phyloP scores from a whole-genome alignment of 2,329 filamentous ascomycete species.

The Ophiostoma sp. region DNA sequence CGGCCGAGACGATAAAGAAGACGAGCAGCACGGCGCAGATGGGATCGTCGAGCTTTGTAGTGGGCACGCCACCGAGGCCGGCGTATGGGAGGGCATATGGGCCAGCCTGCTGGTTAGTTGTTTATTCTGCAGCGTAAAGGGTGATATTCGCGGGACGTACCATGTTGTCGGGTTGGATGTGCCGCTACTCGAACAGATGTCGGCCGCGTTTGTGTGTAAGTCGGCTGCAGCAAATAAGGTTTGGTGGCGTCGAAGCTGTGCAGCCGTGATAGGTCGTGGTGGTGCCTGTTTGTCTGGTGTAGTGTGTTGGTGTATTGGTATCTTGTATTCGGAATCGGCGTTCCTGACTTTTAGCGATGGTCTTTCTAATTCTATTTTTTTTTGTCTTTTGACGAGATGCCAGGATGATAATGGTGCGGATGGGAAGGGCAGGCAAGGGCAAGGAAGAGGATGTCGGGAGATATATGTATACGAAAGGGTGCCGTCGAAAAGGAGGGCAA shows the following conservation, averaged over 20 bases:
- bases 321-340: background rate
- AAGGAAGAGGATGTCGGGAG: background rate
- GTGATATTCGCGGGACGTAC: background rate
- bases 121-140: background rate
- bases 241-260: background rate
- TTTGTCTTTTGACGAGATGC: background rate
- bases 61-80: constrained; percentile 54
- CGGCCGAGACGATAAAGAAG: constrained; percentile 51
- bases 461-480: background rate
- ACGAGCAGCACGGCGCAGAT: constrained; percentile 58
- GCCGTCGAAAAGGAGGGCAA: background rate
- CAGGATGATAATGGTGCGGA: background rate
- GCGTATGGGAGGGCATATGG: constrained; percentile 44
- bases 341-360: background rate
- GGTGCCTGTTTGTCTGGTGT: background rate
- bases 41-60: constrained; percentile 55
- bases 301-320: background rate
- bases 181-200: background rate
- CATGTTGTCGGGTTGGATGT: background rate
- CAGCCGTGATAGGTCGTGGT: background rate
- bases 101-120: constrained; percentile 23
- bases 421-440: background rate
- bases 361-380: background rate
- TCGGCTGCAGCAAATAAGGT: background rate
- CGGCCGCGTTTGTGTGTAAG: background rate